These are phyloP conservation scores for Neonectria neomacrospora DNA, from an alignment of 2,329 filamentous ascomycete species.

Conservation along the genomic window DNA sequence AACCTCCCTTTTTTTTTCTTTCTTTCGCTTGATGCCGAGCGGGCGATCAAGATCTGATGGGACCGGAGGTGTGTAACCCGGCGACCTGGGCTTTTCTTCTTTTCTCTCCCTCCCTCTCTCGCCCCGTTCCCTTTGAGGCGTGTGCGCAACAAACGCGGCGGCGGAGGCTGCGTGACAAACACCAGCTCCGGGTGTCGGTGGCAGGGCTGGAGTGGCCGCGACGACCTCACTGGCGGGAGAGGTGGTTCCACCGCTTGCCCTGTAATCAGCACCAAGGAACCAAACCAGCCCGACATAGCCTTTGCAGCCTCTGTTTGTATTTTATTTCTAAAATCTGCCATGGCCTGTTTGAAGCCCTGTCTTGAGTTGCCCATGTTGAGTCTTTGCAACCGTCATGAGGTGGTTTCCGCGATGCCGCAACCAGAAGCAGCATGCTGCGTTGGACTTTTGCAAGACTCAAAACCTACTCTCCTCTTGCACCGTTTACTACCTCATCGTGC, in stretches of 20 bases:
- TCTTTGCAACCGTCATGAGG: neutral
- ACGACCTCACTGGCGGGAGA: conserved; percentile 33
- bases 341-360: neutral
- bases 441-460: neutral
- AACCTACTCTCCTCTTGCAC: neutral
- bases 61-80: conserved; percentile 24
- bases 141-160: neutral
- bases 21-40: conserved; percentile 17
- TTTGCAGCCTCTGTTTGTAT: neutral
- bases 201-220: conserved; percentile 20
- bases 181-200: conserved; percentile 31
- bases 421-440: neutral
- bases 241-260: neutral
- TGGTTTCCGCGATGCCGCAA: neutral
- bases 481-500: neutral
- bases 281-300: neutral
- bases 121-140: neutral
- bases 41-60: conserved; percentile 28
- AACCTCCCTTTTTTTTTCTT: neutral
- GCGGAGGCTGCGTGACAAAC: conserved; percentile 27
- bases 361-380: neutral
- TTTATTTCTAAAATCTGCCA: neutral
- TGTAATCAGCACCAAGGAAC: neutral
- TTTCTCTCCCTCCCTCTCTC: neutral
- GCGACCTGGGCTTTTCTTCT: conserved; percentile 12